A percentile compares a stretch with the other conserved stretches of the same genome.
phyloP scores from a whole-genome alignment of 2,329 filamentous ascomycete species.

The Xylaria hypoxylon region DNA sequence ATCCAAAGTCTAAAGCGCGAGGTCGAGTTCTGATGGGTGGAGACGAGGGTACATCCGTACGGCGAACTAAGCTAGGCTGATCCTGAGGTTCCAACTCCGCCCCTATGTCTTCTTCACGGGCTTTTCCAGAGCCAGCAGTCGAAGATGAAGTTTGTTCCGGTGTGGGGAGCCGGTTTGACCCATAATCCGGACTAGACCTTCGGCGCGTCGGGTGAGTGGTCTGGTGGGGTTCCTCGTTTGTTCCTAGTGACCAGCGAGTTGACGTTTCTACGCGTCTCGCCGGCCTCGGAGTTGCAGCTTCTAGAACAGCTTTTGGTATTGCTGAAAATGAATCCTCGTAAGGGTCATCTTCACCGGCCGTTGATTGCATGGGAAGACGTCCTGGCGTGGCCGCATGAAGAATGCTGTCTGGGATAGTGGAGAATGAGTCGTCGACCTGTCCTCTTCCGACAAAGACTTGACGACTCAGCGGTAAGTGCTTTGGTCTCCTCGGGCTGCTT shows the following conservation, averaged over 20 bases:
- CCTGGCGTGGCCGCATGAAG: slow-evolving; percentile 50
- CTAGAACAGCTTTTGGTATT: slow-evolving; percentile 63
- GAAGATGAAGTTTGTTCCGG: slow-evolving; percentile 61
- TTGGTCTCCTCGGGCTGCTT: slow-evolving; percentile 54
- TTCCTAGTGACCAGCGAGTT: slow-evolving; percentile 18
- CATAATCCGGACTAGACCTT: slow-evolving; percentile 53
- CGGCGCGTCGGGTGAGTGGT: slow-evolving; percentile 46
- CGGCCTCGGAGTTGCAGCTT: slow-evolving; percentile 60
- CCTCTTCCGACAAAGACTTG: slow-evolving; percentile 52
- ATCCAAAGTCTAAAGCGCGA: slow-evolving; percentile 44
- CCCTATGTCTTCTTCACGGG: slow-evolving; percentile 42
- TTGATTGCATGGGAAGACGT: slow-evolving; percentile 43
- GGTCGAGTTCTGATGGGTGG: slow-evolving; percentile 49
- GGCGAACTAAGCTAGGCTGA: slow-evolving; percentile 36
- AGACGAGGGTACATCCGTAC: slow-evolving; percentile 51
- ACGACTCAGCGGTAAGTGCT: slow-evolving; percentile 50
- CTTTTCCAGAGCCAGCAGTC: slow-evolving; percentile 52
- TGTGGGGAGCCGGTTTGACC: slow-evolving; percentile 61
- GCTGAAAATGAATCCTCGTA: slow-evolving; percentile 70
- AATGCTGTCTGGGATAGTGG: slow-evolving; percentile 52
- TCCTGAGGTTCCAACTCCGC: slow-evolving; percentile 29
- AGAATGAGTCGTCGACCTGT: slow-evolving; percentile 52
- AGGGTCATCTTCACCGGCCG: slow-evolving; percentile 45
- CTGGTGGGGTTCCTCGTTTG: slow-evolving; percentile 33
- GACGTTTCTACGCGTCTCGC: slow-evolving; percentile 37